phyloP scores from a whole-genome alignment of 768 basidiomycete genomes.

The Crepidotus variabilis region DNA sequence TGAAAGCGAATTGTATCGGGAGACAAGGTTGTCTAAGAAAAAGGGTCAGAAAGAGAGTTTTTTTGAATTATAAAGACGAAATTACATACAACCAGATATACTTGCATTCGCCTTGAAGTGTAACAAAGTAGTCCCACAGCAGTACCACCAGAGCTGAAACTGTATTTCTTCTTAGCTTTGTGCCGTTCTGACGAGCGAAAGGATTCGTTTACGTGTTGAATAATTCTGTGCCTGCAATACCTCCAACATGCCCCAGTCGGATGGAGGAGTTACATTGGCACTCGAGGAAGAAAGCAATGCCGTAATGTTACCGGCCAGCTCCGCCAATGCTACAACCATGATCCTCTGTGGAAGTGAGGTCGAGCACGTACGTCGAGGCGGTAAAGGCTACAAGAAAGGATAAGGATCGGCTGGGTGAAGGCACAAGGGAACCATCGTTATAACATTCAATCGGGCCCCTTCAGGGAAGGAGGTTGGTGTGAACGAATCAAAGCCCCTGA shows the following conservation, averaged over 20 bases:
- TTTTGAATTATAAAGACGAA: background rate
- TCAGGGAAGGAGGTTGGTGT: background rate
- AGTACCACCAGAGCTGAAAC: constrained; percentile 12
- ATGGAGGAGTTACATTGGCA: background rate
- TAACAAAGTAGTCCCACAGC: constrained; percentile 12
- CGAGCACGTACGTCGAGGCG: background rate
- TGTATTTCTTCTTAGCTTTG: background rate
- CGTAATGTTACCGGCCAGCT: background rate
- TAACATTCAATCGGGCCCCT: background rate
- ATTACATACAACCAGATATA: constrained; percentile 11
- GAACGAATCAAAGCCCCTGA: background rate
- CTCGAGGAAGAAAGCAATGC: background rate
- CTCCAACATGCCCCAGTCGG: background rate
- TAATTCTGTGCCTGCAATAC: constrained; percentile 3
- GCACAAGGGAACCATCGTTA: background rate
- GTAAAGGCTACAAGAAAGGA: background rate
- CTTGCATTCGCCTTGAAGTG: constrained; percentile 9
- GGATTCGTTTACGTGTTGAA: background rate
- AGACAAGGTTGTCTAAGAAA: background rate
- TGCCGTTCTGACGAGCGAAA: background rate
- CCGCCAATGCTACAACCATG: background rate
- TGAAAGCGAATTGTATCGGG: background rate
- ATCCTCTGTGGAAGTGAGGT: background rate
- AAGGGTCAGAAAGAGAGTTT: background rate
- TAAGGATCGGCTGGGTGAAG: background rate